Conservation (phyloP, 306 rosid species). For the Cicer judaicum region DNA sequence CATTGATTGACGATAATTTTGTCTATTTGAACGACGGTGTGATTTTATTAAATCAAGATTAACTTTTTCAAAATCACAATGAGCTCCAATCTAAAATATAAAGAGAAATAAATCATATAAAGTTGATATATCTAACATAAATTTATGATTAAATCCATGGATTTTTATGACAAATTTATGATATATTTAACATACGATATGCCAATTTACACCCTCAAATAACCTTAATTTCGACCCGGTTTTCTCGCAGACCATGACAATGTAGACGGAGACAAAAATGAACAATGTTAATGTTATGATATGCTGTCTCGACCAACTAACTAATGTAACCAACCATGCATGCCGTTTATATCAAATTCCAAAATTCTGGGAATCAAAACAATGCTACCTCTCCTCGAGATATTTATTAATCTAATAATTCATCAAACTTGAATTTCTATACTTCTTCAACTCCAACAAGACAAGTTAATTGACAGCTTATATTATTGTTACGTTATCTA, state of each 20-base stretch:
- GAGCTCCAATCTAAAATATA: too few relatives aligned
- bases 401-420: background rate
- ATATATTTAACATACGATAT: too few relatives aligned
- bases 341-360: constrained; percentile 26
- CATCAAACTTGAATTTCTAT: background rate
- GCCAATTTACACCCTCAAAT: too few relatives aligned
- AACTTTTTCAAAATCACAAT: too few relatives aligned
- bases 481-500: background rate
- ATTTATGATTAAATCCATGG: too few relatives aligned
- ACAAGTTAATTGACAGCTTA: constrained; percentile 15
- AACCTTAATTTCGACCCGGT: background rate
- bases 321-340: background rate
- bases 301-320: background rate
- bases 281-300: background rate
- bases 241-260: constrained; percentile 22
- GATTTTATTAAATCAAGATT: too few relatives aligned
- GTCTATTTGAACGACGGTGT: too few relatives aligned
- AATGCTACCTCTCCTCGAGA: background rate
- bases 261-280: constrained; percentile 10
- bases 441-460: constrained; percentile 15
- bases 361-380: background rate
- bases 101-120: too few relatives aligned
- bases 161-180: too few relatives aligned
- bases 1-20: too few relatives aligned
- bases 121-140: too few relatives aligned